Evolutionary conservation across 257 asterid genomes (phyloP), one percentile per base, ranked within the genome.

Genomic region (Lycium barbarum): DNA sequence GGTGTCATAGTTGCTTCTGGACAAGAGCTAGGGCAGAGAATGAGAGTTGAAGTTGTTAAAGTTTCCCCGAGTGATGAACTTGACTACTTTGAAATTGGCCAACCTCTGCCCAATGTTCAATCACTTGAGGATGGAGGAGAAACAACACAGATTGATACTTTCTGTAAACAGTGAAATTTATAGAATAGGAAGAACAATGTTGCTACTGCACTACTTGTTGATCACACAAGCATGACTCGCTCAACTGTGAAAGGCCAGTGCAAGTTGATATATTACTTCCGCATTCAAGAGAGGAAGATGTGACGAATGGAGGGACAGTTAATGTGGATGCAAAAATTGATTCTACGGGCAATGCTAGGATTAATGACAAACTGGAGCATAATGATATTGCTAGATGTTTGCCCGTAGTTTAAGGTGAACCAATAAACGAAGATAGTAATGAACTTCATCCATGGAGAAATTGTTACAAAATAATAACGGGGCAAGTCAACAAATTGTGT

Each of bases 1-100:
- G 59, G n/a, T n/a, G n/a, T n/a, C n/a, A n/a, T n/a, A n/a, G n/a
- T n/a, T n/a, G n/a, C n/a, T n/a, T n/a, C n/a, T n/a, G n/a, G n/a
- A n/a, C n/a, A n/a, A n/a, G n/a, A n/a, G n/a, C 9, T 17, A 40
- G 55, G 79, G 35, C 9, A 71, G 35, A 71, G 79, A 13, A 71
- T 71, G 79, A 8, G 4, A 4, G 55, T 71, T 71, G 55, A 71
- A 71, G 79, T 71, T 71, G 2, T 71, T 71, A 71, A 40, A 71
- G 17, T 18, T 71, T 0, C 55, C 14, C 55, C 9, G 0, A 8
- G 14, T 40, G 55, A 40, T 71, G 79, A 18, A 71, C 9, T 40
- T 40, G 79, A 40, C 1, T 8, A 15, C 55, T 40, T 71, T 71
- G 79, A 40, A 70, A 71, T 38, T 9, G 53, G 51, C 26, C 26